Evolutionary conservation across 345 rosid genomes (phyloP), one percentile per base, ranked within the genome.

Genomic region (Excoecaria agallocha): DNA sequence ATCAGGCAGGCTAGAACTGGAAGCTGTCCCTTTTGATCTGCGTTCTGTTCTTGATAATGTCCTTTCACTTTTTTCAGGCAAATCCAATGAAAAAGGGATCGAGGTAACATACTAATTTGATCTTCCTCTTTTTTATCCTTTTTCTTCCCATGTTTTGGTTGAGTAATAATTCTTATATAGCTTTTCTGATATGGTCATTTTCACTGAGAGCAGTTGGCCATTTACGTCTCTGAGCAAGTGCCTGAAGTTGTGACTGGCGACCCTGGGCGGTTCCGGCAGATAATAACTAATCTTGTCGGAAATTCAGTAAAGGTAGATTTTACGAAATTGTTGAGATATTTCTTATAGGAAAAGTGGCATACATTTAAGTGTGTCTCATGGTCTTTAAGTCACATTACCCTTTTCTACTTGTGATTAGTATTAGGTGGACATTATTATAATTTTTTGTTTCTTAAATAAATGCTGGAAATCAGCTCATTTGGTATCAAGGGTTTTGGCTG

Each of bases 1-100:
- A 86, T 93, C 99, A 11, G 97, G 98, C 81, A 87, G 87, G 87
- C 93, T 95, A 22, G 99, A 95, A 76, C 87, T 90, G 10, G 99
- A 95, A 74, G 78, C 82, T 19, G 98, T 93, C 22, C 90, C 99
- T 67, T 95, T 95, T 71, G 94, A 95, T 84, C 81, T 89, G 66
- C 91, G 87, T 41, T 73, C 77, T 6, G 83, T 88, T 76, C 93
- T 95, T 12, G 99, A 95, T 80, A 90, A 86, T 17, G 81, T 95
- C 70, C 82, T 94, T 15, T 95, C 96, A 11, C 88, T 85, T 20
- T 87, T 88, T 80, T 91, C 98, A 0, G 84, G 89, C 49, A 95
- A 84, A 78, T 90, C 90, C 69, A 80, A 77, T 77, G 89, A 91
- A 70, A 91, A 90, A 77, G 89, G 86, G 74, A 89, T 93, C 55